Evolutionary conservation across 495 filamentous ascomycete genomes (phyloP), one percentile per base, ranked within the genome.

Genomic region (Hypoxylon perforatum): DNA sequence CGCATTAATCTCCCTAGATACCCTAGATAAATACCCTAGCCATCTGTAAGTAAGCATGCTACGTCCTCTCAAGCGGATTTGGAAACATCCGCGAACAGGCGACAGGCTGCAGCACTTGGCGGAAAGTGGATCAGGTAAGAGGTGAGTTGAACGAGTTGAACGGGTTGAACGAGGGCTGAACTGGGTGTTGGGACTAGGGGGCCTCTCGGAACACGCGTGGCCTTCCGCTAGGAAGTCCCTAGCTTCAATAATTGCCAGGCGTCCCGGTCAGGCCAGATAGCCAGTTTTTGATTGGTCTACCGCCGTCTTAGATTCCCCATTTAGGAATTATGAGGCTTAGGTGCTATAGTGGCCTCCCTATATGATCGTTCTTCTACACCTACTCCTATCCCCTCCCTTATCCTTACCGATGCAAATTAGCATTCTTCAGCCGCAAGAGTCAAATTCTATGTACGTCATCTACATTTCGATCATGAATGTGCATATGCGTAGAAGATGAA

Each of bases 261-360:
- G 21, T 63, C 49, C 54, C 44, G 38, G 56, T 57, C 49, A 56
- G 41, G 66, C 53, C 22, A 38, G 21, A 30, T 35, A 14, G 18
- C 44, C 15, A 15, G 19, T 15, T 10, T 28, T 51, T 69, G 52
- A 69, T 69, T 69, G 66, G 66, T 18, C 22, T 4, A 23, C 45
- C 46, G 21, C 57, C 23, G 45, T 33, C 46, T 65, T 51, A 35
- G 57, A 41, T 47, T 69, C 66, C 66, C 66, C 56, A 38, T 69
- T 69, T 69, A 60, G 66, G 66, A 64, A 69, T 57, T 56, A 61
- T 58, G 47, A 69, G 60, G 51, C 50, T 63, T 64, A 63, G 38
- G 65, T 69, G 64, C 55, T 15, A 10, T 19, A 10, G 4, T 17
- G 17, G 7, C 41, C 4, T 44, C 15, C 39, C 28, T 14, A 53